Conservation (phyloP, 1,284 basidiomycete genomes). For the Fereydounia khargensis region DNA sequence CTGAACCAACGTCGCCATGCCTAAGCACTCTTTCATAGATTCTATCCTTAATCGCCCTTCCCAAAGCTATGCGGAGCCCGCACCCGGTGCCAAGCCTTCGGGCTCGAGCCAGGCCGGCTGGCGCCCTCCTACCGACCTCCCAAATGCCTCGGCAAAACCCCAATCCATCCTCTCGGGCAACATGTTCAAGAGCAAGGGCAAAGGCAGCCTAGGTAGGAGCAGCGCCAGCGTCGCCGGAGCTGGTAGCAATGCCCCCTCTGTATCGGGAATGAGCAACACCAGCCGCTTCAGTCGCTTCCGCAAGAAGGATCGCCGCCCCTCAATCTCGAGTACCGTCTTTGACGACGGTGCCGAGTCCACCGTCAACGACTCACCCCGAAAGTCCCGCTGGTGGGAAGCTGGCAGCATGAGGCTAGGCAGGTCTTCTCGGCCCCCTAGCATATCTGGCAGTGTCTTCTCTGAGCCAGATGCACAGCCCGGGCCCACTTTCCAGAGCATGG, state of each 20-base stretch:
- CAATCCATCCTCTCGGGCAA: slow-evolving; percentile 39
- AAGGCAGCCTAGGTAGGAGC: slow-evolving; percentile 8
- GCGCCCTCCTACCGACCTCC: slow-evolving; percentile 36
- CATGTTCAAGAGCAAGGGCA: slow-evolving; percentile 31
- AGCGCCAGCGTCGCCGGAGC: slow-evolving; percentile 1
- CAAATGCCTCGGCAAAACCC: slow-evolving; percentile 38
- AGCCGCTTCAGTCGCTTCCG: slow-evolving; percentile 34
- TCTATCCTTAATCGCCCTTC: slow-evolving; percentile 54
- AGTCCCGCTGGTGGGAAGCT: slow-evolving; percentile 43
- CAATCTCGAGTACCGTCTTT: slow-evolving; percentile 31
- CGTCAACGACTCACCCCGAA: slow-evolving; percentile 8
- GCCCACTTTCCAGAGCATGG: slow-evolving; percentile 12
- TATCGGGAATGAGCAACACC: slow-evolving; percentile 32
- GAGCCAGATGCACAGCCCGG: slow-evolving; percentile 22
- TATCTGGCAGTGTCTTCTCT: slow-evolving; percentile 45
- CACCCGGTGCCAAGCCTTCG: not conserved
- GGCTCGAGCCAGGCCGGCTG: slow-evolving; percentile 1
- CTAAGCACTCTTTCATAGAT: slow-evolving; percentile 47
- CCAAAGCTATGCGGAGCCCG: slow-evolving; percentile 46
- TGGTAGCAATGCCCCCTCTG: slow-evolving; percentile 24
- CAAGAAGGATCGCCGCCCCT: slow-evolving; percentile 18
- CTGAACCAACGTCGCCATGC: slow-evolving; percentile 17
- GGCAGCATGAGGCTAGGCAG: slow-evolving; percentile 22
- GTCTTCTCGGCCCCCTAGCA: slow-evolving; percentile 32
- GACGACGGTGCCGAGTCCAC: slow-evolving; percentile 22